These are phyloP conservation scores for Penicillium glabrum DNA, from an alignment of 2,329 filamentous ascomycete species.

Conservation along the genomic window DNA sequence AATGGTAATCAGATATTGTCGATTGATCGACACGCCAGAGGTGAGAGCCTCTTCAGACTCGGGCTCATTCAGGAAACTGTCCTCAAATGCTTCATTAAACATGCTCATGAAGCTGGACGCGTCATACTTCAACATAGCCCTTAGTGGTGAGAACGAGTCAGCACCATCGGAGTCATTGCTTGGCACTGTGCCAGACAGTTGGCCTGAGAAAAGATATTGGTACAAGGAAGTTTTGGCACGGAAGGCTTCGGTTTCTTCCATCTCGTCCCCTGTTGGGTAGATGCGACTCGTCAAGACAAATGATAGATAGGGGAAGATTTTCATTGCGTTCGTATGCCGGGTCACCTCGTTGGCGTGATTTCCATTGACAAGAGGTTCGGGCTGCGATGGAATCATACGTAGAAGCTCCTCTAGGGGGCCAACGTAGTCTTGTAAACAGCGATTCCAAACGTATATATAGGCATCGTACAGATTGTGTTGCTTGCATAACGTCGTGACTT, in stretches of 20 bases:
- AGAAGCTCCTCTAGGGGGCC: constrained; percentile 86
- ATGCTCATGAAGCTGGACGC: constrained; percentile 90
- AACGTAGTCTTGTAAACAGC: constrained; percentile 83
- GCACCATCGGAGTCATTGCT: constrained; percentile 52
- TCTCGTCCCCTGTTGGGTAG: constrained; percentile 80
- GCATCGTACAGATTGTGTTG: constrained; percentile 92
- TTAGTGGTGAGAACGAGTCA: constrained; percentile 80
- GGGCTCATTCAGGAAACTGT: constrained; percentile 83
- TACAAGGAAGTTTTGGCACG: constrained; percentile 87
- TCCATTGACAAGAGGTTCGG: constrained; percentile 30
- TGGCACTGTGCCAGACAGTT: constrained; percentile 32
- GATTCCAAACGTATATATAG: constrained; percentile 95
- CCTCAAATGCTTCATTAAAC: constrained; percentile 95
- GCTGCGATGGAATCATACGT: constrained; percentile 35
- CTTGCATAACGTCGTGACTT: constrained; percentile 87
- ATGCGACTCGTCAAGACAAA: constrained; percentile 84
- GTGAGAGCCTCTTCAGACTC: constrained; percentile 61
- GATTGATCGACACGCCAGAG: constrained; percentile 67
- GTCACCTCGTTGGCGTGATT: constrained; percentile 57
- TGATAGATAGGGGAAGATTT: constrained; percentile 92
- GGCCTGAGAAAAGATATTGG: constrained; percentile 88
- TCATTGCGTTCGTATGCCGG: constrained; percentile 68
- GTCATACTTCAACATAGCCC: constrained; percentile 82
- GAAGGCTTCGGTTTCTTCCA: constrained; percentile 70
- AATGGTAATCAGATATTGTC: constrained; percentile 90